Conservation (phyloP, 163 green algal genomes). For the Chlamydomonas reinhardtii region DNA sequence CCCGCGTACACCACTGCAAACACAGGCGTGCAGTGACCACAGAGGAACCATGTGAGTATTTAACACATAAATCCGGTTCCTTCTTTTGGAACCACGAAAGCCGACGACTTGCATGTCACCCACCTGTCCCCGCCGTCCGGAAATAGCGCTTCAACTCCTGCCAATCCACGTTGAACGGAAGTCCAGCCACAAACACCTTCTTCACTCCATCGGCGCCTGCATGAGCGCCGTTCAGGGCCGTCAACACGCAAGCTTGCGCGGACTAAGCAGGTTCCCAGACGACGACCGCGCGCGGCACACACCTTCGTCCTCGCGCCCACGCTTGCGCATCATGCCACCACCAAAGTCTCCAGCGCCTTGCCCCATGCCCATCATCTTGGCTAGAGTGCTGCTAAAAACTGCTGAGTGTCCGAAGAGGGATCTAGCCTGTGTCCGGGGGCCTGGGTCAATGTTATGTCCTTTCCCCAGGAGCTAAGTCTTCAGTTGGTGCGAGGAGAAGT, state of each 20-base stretch:
- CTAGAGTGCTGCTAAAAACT: no score
- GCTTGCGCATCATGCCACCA: slow-evolving; percentile 19
- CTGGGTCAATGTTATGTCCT: no score
- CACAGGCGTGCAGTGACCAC: neutral
- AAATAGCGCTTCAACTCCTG: slow-evolving; percentile 55
- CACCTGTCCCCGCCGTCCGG: slow-evolving; percentile 48
- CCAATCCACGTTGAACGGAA: slow-evolving; percentile 57
- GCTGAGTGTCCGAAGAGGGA: no score
- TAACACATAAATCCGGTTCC: neutral
- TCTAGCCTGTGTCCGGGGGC: no score
- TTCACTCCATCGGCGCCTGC: slow-evolving; percentile 31
- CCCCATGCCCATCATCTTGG: slow-evolving; percentile 5
- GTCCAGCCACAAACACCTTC: slow-evolving; percentile 49
- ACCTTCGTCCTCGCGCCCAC: slow-evolving; percentile 42
- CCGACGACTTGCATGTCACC: neutral
- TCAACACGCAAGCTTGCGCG: neutral
- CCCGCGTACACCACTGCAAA: slow-evolving; percentile 52
- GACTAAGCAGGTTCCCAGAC: neutral
- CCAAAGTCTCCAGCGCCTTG: slow-evolving; percentile 20
- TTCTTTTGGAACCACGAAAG: no score
- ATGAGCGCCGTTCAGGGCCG: neutral
- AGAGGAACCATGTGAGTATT: no score
- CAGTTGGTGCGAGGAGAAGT: no score
- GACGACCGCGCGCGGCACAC: neutral
- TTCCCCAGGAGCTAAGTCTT: no score